A percentile compares a stretch with the other conserved stretches of the same genome.
Evolutionary conservation across 2,329 filamentous ascomycete genomes (phyloP).

Genomic region (Geosmithia putterillii): DNA sequence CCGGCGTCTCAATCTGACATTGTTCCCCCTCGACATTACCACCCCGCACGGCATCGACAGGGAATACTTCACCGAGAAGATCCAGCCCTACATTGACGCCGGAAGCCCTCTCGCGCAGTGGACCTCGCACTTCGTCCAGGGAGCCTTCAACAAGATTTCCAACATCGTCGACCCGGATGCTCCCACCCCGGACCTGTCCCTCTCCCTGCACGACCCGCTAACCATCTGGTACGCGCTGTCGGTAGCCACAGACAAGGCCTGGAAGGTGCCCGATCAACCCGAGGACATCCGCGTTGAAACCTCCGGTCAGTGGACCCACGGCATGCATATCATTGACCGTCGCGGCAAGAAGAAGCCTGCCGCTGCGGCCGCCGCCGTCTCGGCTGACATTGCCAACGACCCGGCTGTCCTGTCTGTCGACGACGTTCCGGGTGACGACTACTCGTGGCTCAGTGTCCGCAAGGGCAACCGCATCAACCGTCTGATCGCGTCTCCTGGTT

Average conservation of each 20-base stretch:
- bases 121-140: slow-evolving; percentile 59
- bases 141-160: slow-evolving; percentile 58
- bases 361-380: slow-evolving; percentile 23
- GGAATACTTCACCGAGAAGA: slow-evolving; percentile 42
- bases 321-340: slow-evolving; percentile 78
- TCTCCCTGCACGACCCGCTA: slow-evolving; percentile 66
- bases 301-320: slow-evolving; percentile 83
- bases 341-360: slow-evolving; percentile 45
- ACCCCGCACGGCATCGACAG: slow-evolving; percentile 54
- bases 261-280: slow-evolving; percentile 42
- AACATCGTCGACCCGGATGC: slow-evolving; percentile 42
- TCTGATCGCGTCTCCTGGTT: slow-evolving; percentile 58
- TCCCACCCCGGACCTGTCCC: slow-evolving; percentile 45
- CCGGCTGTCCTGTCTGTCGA: slow-evolving; percentile 25
- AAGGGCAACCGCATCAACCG: slow-evolving; percentile 73
- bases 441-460: slow-evolving; percentile 59
- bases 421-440: slow-evolving; percentile 56
- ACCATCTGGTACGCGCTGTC: slow-evolving; percentile 70
- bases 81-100: slow-evolving; percentile 40
- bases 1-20: slow-evolving; percentile 50
- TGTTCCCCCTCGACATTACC: slow-evolving; percentile 71
- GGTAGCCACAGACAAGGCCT: slow-evolving; percentile 36
- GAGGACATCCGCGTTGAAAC: slow-evolving; percentile 89
- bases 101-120: slow-evolving; percentile 65
- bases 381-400: slow-evolving; percentile 26